Conservation (phyloP, 805 yeast species). For the Isabelozyma rhagii region DNA sequence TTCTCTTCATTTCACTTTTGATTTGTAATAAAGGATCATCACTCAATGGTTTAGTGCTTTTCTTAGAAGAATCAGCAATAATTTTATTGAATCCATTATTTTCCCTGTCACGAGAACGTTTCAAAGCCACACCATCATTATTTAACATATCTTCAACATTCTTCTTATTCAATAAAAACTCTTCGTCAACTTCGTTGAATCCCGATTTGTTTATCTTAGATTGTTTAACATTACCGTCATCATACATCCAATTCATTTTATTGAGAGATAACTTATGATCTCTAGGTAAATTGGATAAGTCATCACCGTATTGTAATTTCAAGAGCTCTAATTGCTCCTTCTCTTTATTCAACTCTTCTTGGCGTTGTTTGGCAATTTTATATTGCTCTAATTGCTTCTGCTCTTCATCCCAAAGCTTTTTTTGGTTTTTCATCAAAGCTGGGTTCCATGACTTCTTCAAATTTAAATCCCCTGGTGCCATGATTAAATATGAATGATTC, state of each 20-base stretch:
- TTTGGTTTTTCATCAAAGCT: conserved; percentile 76
- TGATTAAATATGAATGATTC: conserved; percentile 6
- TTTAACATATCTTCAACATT: conserved; percentile 51
- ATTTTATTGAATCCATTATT: conserved; percentile 21
- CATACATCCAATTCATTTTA: conserved; percentile 86
- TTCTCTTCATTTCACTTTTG: conserved; percentile 7
- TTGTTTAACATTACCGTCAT: conserved; percentile 29
- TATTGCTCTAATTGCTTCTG: conserved; percentile 74
- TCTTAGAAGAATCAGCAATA: conserved; percentile 15
- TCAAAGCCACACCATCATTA: conserved; percentile 36
- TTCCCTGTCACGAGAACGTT: conserved; percentile 8
- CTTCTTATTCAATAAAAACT: conserved; percentile 28
- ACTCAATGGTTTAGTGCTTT: conserved; percentile 1
- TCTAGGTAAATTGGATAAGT: conserved; percentile 31
- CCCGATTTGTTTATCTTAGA: conserved; percentile 33
- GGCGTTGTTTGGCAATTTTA: conserved; percentile 58
- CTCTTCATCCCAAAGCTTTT: conserved; percentile 80
- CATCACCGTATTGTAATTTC: conserved; percentile 43
- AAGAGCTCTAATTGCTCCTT: conserved; percentile 56
- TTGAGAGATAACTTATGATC: conserved; percentile 34
- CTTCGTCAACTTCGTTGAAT: conserved; percentile 29
- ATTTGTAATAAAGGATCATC: conserved; percentile 54
- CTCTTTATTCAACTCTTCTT: conserved; percentile 61
- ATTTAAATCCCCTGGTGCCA: conserved; percentile 73
- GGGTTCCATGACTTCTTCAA: conserved; percentile 97